Base-by-base conservation (phyloP, 1,284 basidiomycete genomes). In the Tausonia pullulans region DNA sequence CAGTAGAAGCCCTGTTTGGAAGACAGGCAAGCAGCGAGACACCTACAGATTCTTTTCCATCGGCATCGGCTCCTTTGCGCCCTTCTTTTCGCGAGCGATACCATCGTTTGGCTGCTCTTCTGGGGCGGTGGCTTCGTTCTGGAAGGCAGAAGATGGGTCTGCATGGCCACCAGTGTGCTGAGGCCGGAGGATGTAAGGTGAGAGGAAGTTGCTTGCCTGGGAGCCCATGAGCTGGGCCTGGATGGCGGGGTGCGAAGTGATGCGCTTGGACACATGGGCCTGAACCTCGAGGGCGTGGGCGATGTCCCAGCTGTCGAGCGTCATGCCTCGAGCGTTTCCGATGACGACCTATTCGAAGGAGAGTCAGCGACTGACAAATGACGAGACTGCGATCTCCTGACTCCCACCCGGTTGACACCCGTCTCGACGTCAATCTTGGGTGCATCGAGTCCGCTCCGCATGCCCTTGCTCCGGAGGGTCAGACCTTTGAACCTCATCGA, bases 291-390 rank as follows among this genome's bases (percentile, higher is more conserved):
- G 52, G 2, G 69, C 69, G 51, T 66, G 61, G 8, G 61, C 62
- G 51, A 70, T 68, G 55, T 70, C 69, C 69, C 69, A 70, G 2
- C 58, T 61, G 51, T 69, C 68, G 8, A 70, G 65, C n/a, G 68
- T 58, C 7, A 63, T 63, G 8, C 65, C 67, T 9, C 60, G 56
- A 13, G 61, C 62, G 9, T 60, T 63, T 0, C 69, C 69, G 14
- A 70, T 66, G n/a, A 68, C 58, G 3, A 66, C 58, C 61, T 63
- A 48, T 46, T n/a, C 10, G 43, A 39, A 44, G 13, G 10, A 7
- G 11, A 59, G n/a, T 6, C 10, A 10, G n/a, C 52, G 27, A 27
- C 27, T 27, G 27, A 27, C 2, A 27, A 11, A 14, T 58, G 13
- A 41, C 27, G 27, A 27, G 27, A 27, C 27, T 27, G 27, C 27